Evolutionary conservation across 306 rosid species (phyloP), one percentile per base, ranked within the genome.

Genomic region (Oxytropis ochrocephala): DNA sequence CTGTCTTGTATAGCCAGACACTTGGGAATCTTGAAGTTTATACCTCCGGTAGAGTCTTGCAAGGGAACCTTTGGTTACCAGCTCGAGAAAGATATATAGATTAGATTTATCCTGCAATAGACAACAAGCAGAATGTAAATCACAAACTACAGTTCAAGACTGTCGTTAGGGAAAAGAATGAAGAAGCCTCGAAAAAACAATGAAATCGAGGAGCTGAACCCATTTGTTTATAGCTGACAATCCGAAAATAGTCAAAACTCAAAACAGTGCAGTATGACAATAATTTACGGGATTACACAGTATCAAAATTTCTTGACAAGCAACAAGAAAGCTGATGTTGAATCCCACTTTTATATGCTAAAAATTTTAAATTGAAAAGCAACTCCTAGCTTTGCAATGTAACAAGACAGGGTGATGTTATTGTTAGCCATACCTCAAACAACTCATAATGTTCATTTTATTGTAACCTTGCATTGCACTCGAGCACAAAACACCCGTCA

Each of bases 11-110:
- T 61, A 61, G 6, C 17, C 67, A 61, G 67, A 61, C 41, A 61
- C 67, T 61, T 61, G 67, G 50, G 67, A 61, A 36, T 61, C 67
- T 61, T 50, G 50, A 61, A 61, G 67, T 61, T 61, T 61, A 61
- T 61, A 61, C 33, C 50, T 61, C 67, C 50, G 50, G 67, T 61
- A 61, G 33, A 61, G 67, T 32, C 18, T 61, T 61, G 42, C 42
- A 39, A 61, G 67, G 11, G 67, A 61, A 39, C 67, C 67, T 61
- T 61, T 61, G 50, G 67, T 61, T 61, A 61, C 50, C 38, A 38
- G 42, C 17, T 61, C 67, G 21, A 61, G 42, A 39, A 61, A 61
- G 7, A 61, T 61, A 19, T 61, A 61, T 61, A 61, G 50, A 61
- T 61, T 61, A 38, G 67, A 61, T 18, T 30, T 11, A 61, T 61